Evolutionary conservation across 805 yeast genomes (phyloP).

Genomic region (Ogataea philodendri): DNA sequence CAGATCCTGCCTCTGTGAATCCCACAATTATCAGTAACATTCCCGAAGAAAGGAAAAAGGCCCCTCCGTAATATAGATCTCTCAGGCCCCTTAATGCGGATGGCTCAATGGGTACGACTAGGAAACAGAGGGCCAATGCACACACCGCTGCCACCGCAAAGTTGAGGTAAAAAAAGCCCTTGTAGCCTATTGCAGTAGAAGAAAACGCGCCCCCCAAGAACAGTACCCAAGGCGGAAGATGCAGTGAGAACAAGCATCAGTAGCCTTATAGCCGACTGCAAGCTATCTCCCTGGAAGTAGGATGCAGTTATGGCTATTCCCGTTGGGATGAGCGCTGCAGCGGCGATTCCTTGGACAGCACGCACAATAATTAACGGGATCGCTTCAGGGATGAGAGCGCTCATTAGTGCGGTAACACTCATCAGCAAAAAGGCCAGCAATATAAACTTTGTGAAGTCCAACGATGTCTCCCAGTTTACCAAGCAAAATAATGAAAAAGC

Average conservation of each 20-base stretch:
- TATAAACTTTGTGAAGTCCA: slow-evolving; percentile 37
- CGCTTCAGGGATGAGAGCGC: slow-evolving; percentile 37
- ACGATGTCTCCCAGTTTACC: slow-evolving; percentile 44
- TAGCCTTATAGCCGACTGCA: slow-evolving; percentile 16
- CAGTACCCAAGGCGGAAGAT: slow-evolving; percentile 39
- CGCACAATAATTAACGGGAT: slow-evolving; percentile 40
- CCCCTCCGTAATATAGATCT: slow-evolving; percentile 6
- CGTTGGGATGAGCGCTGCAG: slow-evolving; percentile 40
- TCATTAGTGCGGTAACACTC: slow-evolving; percentile 31
- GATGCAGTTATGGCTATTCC: slow-evolving; percentile 23
- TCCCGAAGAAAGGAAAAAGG: slow-evolving; percentile 35
- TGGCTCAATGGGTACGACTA: slow-evolving; percentile 31
- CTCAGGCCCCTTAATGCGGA: slow-evolving; percentile 20
- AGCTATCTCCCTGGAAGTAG: slow-evolving; percentile 21
- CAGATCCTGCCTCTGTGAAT: slow-evolving; percentile 44
- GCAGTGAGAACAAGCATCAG: slow-evolving; percentile 25
- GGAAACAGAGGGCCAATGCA: slow-evolving; percentile 19
- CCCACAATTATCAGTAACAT: slow-evolving; percentile 42
- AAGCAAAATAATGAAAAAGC: slow-evolving; percentile 41
- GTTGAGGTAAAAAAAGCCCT: slow-evolving; percentile 37
- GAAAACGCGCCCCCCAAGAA: slow-evolving; percentile 47
- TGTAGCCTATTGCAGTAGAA: slow-evolving; percentile 37
- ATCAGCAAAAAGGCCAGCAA: slow-evolving; percentile 20
- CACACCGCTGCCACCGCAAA: slow-evolving; percentile 31
- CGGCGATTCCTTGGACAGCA: slow-evolving; percentile 46